Evolutionary conservation across 2,329 filamentous ascomycete species (phyloP).

Genomic region (Xylariales sp.): DNA sequence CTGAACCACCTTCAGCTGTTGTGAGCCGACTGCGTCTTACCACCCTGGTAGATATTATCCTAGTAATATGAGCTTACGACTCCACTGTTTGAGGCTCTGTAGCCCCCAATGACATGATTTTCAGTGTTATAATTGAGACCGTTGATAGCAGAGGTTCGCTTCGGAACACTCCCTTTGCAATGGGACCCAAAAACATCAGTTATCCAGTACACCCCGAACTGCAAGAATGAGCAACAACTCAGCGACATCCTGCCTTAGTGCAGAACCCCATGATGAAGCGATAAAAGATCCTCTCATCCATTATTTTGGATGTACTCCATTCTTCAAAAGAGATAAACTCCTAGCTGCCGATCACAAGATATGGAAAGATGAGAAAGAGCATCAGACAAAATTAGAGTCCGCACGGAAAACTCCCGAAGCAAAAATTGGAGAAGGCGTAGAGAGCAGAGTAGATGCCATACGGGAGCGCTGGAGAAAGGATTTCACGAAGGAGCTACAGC

Average conservation of each 20-base stretch:
- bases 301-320: conserved; percentile 44
- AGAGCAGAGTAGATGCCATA: conserved; percentile 16
- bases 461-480: conserved; percentile 35
- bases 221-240: conserved; percentile 1
- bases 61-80: too few species aligned
- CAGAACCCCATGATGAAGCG: conserved; percentile 34
- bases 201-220: too few species aligned
- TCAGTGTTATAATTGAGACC: neutral
- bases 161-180: neutral
- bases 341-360: neutral
- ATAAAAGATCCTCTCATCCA: conserved; percentile 45
- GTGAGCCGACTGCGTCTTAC: too few species aligned
- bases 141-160: too few species aligned
- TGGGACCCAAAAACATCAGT: neutral
- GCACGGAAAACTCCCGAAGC: too few species aligned
- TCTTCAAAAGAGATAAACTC: conserved; percentile 19
- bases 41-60: too few species aligned
- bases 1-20: too few species aligned
- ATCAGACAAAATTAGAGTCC: neutral
- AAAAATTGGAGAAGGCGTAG: neutral
- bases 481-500: conserved; percentile 37
- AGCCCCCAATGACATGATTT: neutral
- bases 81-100: neutral
- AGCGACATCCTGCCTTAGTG: conserved; percentile 34
- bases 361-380: conserved; percentile 8